Percentiles rank a stretch among this genome's conserved stretches.
Evolutionary conservation across 129 eudicot species (phyloP).

Genomic region (Chrysanthemum seticuspe): DNA sequence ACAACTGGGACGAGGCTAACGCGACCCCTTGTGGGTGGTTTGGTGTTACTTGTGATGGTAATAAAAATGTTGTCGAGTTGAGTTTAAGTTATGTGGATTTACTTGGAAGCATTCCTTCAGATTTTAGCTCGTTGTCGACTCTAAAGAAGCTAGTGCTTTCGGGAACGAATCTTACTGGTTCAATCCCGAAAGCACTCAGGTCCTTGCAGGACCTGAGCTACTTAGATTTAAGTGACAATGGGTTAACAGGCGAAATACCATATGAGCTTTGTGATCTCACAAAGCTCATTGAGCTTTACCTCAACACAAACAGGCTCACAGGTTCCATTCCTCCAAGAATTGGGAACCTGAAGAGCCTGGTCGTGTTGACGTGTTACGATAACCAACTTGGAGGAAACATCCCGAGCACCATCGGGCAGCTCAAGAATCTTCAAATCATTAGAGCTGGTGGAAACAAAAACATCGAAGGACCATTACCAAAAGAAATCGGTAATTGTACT

Average conservation of each 20-base stretch:
- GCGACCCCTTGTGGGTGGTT: slow-evolving; percentile 71
- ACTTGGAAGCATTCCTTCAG: slow-evolving; percentile 52
- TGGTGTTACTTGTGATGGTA: slow-evolving; percentile 62
- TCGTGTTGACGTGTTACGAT: slow-evolving; percentile 59
- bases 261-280: slow-evolving; percentile 42
- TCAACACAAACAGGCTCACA: slow-evolving; percentile 59
- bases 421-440: slow-evolving; percentile 58
- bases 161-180: slow-evolving; percentile 80
- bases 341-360: slow-evolving; percentile 58
- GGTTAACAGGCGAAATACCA: slow-evolving; percentile 76
- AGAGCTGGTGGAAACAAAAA: slow-evolving; percentile 97
- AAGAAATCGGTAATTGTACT: slow-evolving; percentile 76
- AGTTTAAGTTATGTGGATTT: slow-evolving; percentile 65
- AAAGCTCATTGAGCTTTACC: slow-evolving; percentile 59
- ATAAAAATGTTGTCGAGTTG: slow-evolving; percentile 54
- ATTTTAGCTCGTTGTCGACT: slow-evolving; percentile 44
- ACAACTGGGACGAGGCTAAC: slow-evolving; percentile 56
- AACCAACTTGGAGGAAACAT: slow-evolving; percentile 70
- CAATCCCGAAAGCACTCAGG: slow-evolving; percentile 61
- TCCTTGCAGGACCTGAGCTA: slow-evolving; percentile 38
- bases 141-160: slow-evolving; percentile 59
- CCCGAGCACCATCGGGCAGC: slow-evolving; percentile 57
- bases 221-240: slow-evolving; percentile 87
- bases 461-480: slow-evolving; percentile 71
- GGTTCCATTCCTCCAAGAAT: slow-evolving; percentile 64